These are phyloP conservation scores for Amanita muscaria DNA, from an alignment of 768 basidiomycete species.

Conservation along the genomic window DNA sequence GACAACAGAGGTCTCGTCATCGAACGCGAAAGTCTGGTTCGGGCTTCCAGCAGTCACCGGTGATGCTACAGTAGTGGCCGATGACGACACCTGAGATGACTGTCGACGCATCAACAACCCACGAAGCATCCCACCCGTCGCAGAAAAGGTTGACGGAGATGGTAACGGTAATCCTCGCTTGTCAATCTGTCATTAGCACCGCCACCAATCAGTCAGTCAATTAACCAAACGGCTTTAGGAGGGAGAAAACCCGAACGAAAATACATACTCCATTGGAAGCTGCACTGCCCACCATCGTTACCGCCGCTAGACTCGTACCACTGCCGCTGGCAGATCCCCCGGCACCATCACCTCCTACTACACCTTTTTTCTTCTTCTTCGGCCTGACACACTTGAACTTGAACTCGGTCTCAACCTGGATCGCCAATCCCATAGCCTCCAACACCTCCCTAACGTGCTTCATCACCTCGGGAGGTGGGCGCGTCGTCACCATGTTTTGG, in stretches of 20 bases:
- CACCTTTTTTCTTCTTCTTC: slow-evolving; percentile 65
- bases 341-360: slow-evolving; percentile 25
- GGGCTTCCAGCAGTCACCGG: slow-evolving; percentile 31
- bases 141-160: slow-evolving; percentile 59
- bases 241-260: neutral
- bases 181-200: slow-evolving; percentile 53
- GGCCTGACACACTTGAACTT: slow-evolving; percentile 79
- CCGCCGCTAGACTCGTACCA: slow-evolving; percentile 52
- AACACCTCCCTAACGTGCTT: slow-evolving; percentile 74
- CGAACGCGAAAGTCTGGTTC: slow-evolving; percentile 22
- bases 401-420: slow-evolving; percentile 82
- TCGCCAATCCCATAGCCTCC: slow-evolving; percentile 83
- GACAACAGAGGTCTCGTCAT: slow-evolving; percentile 40
- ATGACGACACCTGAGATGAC: slow-evolving; percentile 65
- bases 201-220: too few relatives aligned
- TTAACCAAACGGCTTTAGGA: neutral
- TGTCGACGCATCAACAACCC: slow-evolving; percentile 87
- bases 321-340: slow-evolving; percentile 20
- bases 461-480: slow-evolving; percentile 81
- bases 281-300: slow-evolving; percentile 72
- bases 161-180: slow-evolving; percentile 83
- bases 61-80: slow-evolving; percentile 23
- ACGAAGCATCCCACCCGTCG: slow-evolving; percentile 72
- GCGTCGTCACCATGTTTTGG: slow-evolving; percentile 78
- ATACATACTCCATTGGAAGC: slow-evolving; percentile 77